Percentiles rank a stretch among this genome's conserved stretches.
Evolutionary conservation across 805 yeast species (phyloP).

Genomic region (Debaryomyces prosopidis): DNA sequence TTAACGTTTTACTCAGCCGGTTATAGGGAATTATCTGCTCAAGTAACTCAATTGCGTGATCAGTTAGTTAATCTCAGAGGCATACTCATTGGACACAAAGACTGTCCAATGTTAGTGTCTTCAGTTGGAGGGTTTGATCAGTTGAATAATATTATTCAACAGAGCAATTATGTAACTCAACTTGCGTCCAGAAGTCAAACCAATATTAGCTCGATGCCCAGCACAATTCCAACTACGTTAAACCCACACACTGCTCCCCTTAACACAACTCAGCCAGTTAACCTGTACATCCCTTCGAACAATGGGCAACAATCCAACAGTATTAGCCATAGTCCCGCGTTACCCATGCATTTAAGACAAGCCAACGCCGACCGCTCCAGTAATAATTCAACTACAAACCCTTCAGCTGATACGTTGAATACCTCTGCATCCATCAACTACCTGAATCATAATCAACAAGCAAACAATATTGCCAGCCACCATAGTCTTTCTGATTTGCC

Average conservation of each 20-base stretch:
- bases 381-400: neutral
- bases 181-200: conserved; percentile 21
- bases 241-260: conserved; percentile 4
- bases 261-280: conserved; percentile 3
- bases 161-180: conserved; percentile 28
- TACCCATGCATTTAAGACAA: neutral
- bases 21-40: conserved; percentile 62
- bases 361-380: neutral
- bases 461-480: conserved; percentile 15
- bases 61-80: conserved; percentile 53
- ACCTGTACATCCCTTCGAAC: neutral
- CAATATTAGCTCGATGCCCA: conserved; percentile 32
- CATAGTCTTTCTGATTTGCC: conserved; percentile 27
- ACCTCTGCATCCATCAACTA: conserved; percentile 7
- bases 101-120: conserved; percentile 41
- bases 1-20: conserved; percentile 68
- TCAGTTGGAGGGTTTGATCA: conserved; percentile 50
- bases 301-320: neutral
- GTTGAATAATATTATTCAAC: conserved; percentile 43
- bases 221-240: conserved; percentile 42
- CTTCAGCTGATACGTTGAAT: conserved; percentile 5
- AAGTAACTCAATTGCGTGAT: conserved; percentile 58
- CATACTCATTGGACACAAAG: conserved; percentile 50
- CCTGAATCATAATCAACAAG: conserved; percentile 2
- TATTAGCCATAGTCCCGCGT: conserved; percentile 3